Conservation (phyloP, 768 basidiomycete genomes). For the Kwoniella europaea region DNA sequence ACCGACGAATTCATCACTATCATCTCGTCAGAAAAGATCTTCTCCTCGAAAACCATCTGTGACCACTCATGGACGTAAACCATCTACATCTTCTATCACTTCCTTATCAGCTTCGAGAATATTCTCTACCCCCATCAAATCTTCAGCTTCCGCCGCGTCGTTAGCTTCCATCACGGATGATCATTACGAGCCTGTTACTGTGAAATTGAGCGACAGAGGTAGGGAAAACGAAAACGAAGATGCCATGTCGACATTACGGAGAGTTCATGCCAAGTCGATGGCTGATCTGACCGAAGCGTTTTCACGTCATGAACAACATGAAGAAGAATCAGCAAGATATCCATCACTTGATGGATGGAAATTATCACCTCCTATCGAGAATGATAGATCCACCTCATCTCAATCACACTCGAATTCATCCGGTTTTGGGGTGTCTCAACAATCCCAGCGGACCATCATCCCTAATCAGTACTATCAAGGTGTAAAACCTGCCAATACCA, state of each 20-base stretch:
- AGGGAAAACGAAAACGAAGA: neutral
- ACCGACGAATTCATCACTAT: neutral
- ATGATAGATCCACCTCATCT: neutral
- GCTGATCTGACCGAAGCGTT: slow-evolving; percentile 13
- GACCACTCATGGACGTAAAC: slow-evolving; percentile 1
- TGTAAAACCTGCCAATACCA: neutral
- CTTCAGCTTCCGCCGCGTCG: slow-evolving; percentile 15
- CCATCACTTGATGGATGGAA: slow-evolving; percentile 18
- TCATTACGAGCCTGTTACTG: slow-evolving; percentile 3
- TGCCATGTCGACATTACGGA: slow-evolving; percentile 20
- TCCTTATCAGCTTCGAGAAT: slow-evolving; percentile 15
- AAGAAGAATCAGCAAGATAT: slow-evolving; percentile 1
- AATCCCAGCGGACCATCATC: slow-evolving; percentile 10
- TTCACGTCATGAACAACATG: neutral
- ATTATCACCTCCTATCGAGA: slow-evolving; percentile 14
- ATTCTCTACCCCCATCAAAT: slow-evolving; percentile 31
- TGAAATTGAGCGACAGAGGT: neutral
- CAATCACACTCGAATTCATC: neutral
- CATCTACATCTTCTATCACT: slow-evolving; percentile 3
- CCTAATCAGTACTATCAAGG: neutral
- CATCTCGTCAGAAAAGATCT: neutral
- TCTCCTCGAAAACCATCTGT: neutral
- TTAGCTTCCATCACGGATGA: slow-evolving; percentile 16
- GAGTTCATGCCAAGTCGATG: slow-evolving; percentile 26
- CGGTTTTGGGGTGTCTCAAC: slow-evolving; percentile 7